These are phyloP conservation scores for Infundibulicybe gibba DNA, from an alignment of 768 basidiomycete genomes.

Conservation along the genomic window DNA sequence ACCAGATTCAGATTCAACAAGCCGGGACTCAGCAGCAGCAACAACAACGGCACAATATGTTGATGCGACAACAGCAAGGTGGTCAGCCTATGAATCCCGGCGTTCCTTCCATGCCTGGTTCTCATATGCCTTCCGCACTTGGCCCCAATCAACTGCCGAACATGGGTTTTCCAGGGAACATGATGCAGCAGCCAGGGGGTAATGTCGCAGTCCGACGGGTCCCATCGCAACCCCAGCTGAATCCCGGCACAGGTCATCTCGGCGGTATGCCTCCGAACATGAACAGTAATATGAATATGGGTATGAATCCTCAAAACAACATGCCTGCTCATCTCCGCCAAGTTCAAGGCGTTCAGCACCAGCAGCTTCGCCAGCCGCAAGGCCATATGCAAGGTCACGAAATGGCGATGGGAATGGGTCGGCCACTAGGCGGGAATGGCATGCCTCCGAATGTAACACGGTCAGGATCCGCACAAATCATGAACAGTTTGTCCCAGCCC, in stretches of 20 bases:
- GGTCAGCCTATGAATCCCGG: slow-evolving; percentile 12
- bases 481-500: slow-evolving; percentile 41
- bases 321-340: slow-evolving; percentile 36
- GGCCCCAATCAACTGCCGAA: slow-evolving; percentile 28
- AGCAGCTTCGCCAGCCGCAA: slow-evolving; percentile 25
- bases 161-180: slow-evolving; percentile 37
- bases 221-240: slow-evolving; percentile 53
- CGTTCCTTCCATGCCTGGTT: slow-evolving; percentile 11
- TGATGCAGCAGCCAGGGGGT: slow-evolving; percentile 33
- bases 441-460: slow-evolving; percentile 42
- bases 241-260: slow-evolving; percentile 30
- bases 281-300: slow-evolving; percentile 34
- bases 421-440: slow-evolving; percentile 33
- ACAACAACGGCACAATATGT: slow-evolving; percentile 19
- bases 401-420: slow-evolving; percentile 29
- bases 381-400: slow-evolving; percentile 31
- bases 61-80: slow-evolving; percentile 32
- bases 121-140: slow-evolving; percentile 22
- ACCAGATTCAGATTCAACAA: slow-evolving; percentile 13
- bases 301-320: slow-evolving; percentile 38
- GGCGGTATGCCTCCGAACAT: slow-evolving; percentile 27
- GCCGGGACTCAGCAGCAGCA: slow-evolving; percentile 16
- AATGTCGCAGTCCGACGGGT: slow-evolving; percentile 44
- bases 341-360: slow-evolving; percentile 20
- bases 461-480: slow-evolving; percentile 40